These are phyloP conservation scores for Thozetella sp. DNA, from an alignment of 495 filamentous ascomycete genomes.

Conservation along the genomic window DNA sequence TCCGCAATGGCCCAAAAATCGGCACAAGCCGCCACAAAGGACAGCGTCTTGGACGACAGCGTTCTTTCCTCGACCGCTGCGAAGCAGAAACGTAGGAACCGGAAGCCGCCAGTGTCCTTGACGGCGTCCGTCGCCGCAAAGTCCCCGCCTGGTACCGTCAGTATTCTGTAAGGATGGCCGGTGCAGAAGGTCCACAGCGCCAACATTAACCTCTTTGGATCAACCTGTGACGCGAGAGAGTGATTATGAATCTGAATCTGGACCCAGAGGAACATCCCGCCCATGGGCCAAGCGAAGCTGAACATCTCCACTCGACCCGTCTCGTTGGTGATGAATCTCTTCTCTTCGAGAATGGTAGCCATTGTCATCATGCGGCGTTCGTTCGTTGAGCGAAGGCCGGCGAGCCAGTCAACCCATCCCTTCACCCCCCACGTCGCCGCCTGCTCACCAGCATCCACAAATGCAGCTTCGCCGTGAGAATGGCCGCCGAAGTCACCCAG, in stretches of 20 bases:
- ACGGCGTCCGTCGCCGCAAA: background rate
- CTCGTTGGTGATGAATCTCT: constrained; percentile 65
- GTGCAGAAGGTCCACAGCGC: background rate
- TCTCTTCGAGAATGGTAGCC: constrained; percentile 63
- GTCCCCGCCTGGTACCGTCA: background rate
- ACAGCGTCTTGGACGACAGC: background rate
- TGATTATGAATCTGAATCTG: constrained; percentile 66
- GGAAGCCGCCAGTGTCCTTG: background rate
- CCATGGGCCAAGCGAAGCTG: constrained; percentile 71
- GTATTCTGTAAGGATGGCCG: background rate
- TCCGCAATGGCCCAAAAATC: background rate
- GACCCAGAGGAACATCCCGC: constrained; percentile 86
- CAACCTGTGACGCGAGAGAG: constrained; percentile 43
- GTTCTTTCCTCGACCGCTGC: background rate
- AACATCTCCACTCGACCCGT: constrained; percentile 60
- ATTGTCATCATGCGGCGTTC: constrained; percentile 74
- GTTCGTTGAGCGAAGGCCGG: constrained; percentile 72
- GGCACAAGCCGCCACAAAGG: background rate
- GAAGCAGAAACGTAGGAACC: background rate
- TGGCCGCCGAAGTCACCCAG: background rate
- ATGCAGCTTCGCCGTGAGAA: background rate
- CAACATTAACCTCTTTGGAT: background rate
- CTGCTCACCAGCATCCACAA: background rate
- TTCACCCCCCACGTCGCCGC: constrained; percentile 77
- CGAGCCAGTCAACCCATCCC: constrained; percentile 84